phyloP scores from a whole-genome alignment of 805 yeast species.

The Candida verbasci region DNA sequence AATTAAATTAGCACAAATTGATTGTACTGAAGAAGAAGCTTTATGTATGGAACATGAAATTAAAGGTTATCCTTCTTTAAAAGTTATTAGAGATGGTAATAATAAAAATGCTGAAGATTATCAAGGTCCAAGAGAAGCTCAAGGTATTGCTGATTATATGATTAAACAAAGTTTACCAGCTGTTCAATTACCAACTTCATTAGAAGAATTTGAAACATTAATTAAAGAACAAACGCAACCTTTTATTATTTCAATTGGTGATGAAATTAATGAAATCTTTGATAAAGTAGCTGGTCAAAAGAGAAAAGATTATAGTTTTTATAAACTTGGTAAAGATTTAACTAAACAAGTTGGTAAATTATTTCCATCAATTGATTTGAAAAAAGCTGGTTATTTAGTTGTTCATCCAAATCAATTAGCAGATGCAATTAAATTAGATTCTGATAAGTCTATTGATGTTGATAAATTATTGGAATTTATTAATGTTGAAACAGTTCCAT shows the following conservation, averaged over 20 bases:
- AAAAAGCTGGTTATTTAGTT: constrained; percentile 39
- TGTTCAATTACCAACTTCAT: constrained; percentile 37
- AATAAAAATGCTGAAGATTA: constrained; percentile 54
- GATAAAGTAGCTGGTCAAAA: constrained; percentile 54
- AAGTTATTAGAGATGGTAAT: constrained; percentile 61
- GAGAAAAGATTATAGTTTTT: constrained; percentile 63
- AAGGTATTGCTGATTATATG: constrained; percentile 75
- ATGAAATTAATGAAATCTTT: constrained; percentile 50
- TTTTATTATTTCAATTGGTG: constrained; percentile 53
- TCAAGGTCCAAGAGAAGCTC: constrained; percentile 80
- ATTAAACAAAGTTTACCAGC: constrained; percentile 77
- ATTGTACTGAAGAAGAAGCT: constrained; percentile 74
- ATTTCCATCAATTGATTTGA: constrained; percentile 21
- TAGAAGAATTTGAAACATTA: constrained; percentile 47
- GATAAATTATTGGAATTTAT: constrained; percentile 45
- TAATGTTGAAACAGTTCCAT: constrained; percentile 66
- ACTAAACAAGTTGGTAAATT: constrained; percentile 36
- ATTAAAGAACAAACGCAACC: constrained; percentile 46
- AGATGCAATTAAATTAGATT: constrained; percentile 42
- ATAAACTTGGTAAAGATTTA: constrained; percentile 37
- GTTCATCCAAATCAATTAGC: constrained; percentile 42
- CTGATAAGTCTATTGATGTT: constrained; percentile 17
- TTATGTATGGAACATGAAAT: constrained; percentile 65
- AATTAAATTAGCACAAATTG: constrained; percentile 76
- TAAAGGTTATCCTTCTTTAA: constrained; percentile 82